Percentiles rank a stretch among this genome's conserved stretches.
Evolutionary conservation across 495 filamentous ascomycete genomes (phyloP).

Genomic region (Penicillium ucsense): DNA sequence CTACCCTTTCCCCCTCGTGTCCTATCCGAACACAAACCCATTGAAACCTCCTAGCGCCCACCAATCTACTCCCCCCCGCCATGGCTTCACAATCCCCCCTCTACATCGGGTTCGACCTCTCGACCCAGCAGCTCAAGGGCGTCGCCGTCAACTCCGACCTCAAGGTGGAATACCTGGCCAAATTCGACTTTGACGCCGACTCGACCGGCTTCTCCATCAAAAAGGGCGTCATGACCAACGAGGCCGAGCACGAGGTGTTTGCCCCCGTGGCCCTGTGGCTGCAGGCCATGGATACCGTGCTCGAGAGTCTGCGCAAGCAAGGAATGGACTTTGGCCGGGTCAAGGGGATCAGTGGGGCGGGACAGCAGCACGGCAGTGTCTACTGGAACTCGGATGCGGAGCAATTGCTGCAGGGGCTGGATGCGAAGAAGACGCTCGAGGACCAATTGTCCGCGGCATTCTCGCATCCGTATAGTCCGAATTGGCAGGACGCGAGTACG

Average conservation of each 20-base stretch:
- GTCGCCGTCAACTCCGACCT: conserved; percentile 67
- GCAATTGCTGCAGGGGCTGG: conserved; percentile 47
- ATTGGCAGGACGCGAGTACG: conserved; percentile 96
- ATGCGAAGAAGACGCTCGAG: conserved; percentile 49
- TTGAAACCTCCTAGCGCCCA: background rate
- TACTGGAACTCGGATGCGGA: conserved; percentile 78
- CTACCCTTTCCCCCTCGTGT: too few species aligned
- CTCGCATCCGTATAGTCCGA: conserved; percentile 79
- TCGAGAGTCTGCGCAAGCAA: conserved; percentile 58
- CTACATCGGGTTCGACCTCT: conserved; percentile 92
- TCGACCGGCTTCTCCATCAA: conserved; percentile 63
- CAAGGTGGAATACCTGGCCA: conserved; percentile 34
- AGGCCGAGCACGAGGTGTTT: conserved; percentile 74
- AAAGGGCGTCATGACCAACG: conserved; percentile 79
- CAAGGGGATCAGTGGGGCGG: conserved; percentile 77
- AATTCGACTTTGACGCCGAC: conserved; percentile 66
- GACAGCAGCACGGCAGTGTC: conserved; percentile 94
- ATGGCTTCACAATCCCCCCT: conserved; percentile 46
- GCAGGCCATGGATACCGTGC: conserved; percentile 78
- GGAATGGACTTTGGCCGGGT: conserved; percentile 71
- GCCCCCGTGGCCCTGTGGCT: conserved; percentile 92
- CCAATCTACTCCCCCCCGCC: background rate
- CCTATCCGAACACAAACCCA: background rate
- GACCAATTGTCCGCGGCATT: conserved; percentile 68
- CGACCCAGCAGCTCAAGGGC: conserved; percentile 92